Evolutionary conservation across 73 alveolate genomes (phyloP).

Genomic region (Tetrahymena elliotti): DNA sequence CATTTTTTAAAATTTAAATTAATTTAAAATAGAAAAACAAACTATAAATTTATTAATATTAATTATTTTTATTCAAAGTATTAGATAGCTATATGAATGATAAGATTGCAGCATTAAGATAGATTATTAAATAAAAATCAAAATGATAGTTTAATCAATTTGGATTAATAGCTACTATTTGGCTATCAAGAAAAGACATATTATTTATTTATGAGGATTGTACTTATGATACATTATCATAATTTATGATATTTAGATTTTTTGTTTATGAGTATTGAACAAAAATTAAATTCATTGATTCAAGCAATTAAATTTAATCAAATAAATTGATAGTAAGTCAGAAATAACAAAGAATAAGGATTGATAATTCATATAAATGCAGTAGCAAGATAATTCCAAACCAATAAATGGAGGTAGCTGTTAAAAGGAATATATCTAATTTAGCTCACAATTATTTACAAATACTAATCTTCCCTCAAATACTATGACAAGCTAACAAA

Average conservation of each 20-base stretch:
- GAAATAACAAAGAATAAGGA: neutral
- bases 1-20: too few species aligned
- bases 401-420: neutral
- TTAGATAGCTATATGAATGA: too few species aligned
- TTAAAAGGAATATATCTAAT: neutral
- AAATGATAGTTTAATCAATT: too few species aligned
- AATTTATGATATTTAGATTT: too few species aligned
- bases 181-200: neutral
- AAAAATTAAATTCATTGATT: neutral
- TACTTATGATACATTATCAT: neutral
- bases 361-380: neutral
- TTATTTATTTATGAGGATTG: neutral
- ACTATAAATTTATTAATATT: too few species aligned
- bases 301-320: too few species aligned
- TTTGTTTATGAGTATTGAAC: neutral
- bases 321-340: neutral
- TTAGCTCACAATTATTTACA: neutral
- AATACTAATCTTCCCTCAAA: neutral
- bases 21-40: neutral
- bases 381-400: neutral
- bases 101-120: too few species aligned
- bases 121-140: too few species aligned
- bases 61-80: too few species aligned
- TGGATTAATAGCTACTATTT: neutral
- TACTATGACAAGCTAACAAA: neutral